Conservation (phyloP, 139 green algal species). For the Picochlorum sp. region DNA sequence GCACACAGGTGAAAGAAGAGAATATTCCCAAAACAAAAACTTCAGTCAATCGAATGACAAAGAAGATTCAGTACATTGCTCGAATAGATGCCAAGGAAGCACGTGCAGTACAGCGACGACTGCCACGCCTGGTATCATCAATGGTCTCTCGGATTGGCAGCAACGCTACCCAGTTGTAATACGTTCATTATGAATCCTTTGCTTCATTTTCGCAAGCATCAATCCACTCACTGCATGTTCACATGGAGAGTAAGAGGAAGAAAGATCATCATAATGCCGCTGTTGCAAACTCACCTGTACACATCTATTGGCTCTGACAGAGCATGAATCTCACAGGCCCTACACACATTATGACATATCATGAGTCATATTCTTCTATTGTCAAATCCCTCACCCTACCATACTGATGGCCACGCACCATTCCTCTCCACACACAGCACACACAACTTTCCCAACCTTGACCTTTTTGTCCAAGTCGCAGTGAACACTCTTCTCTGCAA, state of each 20-base stretch:
- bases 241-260: not conserved
- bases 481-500: conserved; percentile 38
- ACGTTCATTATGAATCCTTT: not conserved
- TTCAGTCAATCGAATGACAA: no score
- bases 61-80: no score
- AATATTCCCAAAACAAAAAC: no score
- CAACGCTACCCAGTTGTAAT: not conserved
- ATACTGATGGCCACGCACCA: not conserved
- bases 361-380: no score
- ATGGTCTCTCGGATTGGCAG: not conserved
- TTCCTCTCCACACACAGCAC: conserved; percentile 22
- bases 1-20: no score
- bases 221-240: conserved; percentile 42
- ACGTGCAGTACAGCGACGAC: no score
- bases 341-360: not conserved
- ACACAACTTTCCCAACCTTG: conserved; percentile 26
- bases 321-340: conserved; percentile 27
- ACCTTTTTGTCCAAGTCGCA: conserved; percentile 42
- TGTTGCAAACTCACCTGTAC: conserved; percentile 28
- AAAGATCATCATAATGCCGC: no score
- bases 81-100: no score
- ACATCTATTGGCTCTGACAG: conserved; percentile 49
- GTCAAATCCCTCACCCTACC: no score
- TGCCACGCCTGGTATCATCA: no score
- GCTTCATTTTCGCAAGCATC: conserved; percentile 40